Base-by-base conservation (phyloP, 2,329 filamentous ascomycete species). In the Leptographium radiaticola region DNA sequence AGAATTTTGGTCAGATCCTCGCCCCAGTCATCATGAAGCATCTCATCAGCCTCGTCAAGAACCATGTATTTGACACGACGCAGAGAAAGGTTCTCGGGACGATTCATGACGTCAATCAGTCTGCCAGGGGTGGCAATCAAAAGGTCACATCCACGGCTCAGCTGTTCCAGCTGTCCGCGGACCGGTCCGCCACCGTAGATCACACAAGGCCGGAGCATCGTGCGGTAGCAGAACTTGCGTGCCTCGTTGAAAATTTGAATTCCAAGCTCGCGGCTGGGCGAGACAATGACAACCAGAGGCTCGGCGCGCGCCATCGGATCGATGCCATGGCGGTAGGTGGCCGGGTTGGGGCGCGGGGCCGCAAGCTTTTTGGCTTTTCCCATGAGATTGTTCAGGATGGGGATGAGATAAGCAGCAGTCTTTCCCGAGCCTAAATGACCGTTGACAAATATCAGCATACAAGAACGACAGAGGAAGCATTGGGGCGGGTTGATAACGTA, bases 161-260 rank as follows among this genome's bases (percentile, higher is more conserved):
- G 76, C 64, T 94, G 84, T 8, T 76, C 71, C 6, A 83, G 73
- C 68, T 96, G 89, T 13, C 84, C 77, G 2, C 68, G 67, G n/a
- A 81, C 63, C 0, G 88, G 87, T 8, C 82, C 82, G 58, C 93
- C 93, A 50, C 93, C 93, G 61, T 97, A 98, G 34, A 86, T 75
- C 45, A 95, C 89, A 61, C 86, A 89, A 30, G 93, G 91, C 43
- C 93, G 89, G 55, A 98, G 76, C 88, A 95, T 95, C 4, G 87
- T 89, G 1, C 93, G 84, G 63, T 98, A 98, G 66, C 89, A 96
- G 49, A 97, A 81, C 61, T 91, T 89, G 58, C 93, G 86, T 31
- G 88, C 84, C 66, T 97, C 91, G 58, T 95, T 89, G 69, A 95
- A 97, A 60, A 97, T 95, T 65, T 98, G 93, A 2, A 89, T 86